Conservation (phyloP, 176 grass and related monocot species). For the Aegilops tauschii region DNA sequence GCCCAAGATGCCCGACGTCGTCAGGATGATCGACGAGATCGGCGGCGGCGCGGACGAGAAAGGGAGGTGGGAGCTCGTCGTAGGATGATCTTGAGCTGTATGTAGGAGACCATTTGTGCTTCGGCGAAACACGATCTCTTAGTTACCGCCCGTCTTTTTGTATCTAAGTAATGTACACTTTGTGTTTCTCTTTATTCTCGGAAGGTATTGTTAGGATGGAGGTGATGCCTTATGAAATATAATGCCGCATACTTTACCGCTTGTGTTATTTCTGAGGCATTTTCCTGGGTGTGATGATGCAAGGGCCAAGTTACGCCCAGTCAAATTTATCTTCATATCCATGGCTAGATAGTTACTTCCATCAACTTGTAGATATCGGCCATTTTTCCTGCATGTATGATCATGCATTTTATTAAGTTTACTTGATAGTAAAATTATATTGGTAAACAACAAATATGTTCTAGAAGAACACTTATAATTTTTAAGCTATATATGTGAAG, state of each 20-base stretch:
- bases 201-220: too few relatives aligned
- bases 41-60: slow-evolving; percentile 7
- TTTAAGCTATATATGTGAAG: too few relatives aligned
- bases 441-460: not conserved
- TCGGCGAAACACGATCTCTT: not conserved
- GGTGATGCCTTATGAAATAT: too few relatives aligned
- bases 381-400: too few relatives aligned
- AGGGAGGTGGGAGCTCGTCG: not conserved
- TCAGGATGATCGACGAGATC: slow-evolving; percentile 74
- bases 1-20: slow-evolving; percentile 58
- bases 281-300: too few relatives aligned
- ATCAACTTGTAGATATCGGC: too few relatives aligned
- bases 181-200: too few relatives aligned
- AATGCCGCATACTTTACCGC: too few relatives aligned
- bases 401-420: not conserved
- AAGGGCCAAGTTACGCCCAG: too few relatives aligned
- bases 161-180: not conserved
- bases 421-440: not conserved
- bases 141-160: not conserved
- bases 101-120: not conserved
- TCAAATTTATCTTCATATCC: too few relatives aligned
- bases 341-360: too few relatives aligned
- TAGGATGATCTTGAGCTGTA: not conserved
- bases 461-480: not conserved
- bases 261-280: too few relatives aligned